Base-by-base conservation (phyloP, 441 rosid species). In the Brassica balearica region DNA sequence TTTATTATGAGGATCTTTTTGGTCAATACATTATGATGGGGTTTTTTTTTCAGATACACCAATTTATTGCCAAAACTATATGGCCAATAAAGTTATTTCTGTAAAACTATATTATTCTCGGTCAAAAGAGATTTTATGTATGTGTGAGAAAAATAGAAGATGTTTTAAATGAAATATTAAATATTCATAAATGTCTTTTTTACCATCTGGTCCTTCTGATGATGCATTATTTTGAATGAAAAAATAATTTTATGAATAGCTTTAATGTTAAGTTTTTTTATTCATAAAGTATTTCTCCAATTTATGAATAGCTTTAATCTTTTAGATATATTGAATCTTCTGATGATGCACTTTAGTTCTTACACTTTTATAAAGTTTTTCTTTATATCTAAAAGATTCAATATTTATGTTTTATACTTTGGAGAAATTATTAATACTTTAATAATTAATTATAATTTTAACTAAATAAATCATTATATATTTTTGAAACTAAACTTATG, bases 1-100 rank as follows among this genome's bases (percentile, higher is more conserved):
- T 53, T 15, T 15, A 53, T 53, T 15, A 53, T 53, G 59, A 53
- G 19, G 22, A 14, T 51, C 8, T 51, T n/a, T 51, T 51, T 51
- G 56, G 56, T 51, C 56, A 51, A 51, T 14, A 51, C 2, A 51
- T 51, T 51, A 51, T 51, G 19, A 5, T 14, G 53, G 12, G 19
- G 1, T 46, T 46, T 36, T 46, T 9, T 41, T 12, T 46, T 46
- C 38, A 68, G 6, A 60, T 36, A n/a, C 27, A 46, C 53, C 53
- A 12, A 48, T 69, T 20, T 62, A 48, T 48, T 69, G 69, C 69
- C 59, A 46, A 69, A 22, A 19, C 23, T 12, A 20, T 43, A 9
- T 27, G 36, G 8, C 5, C 23, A 74, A 14, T 46, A 12, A 71
- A 53, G 22, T 65, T 38, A 4, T 14, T 46, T 46, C 15, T 46